Percentiles rank a stretch among this genome's conserved stretches.
These are phyloP conservation scores for Daldinia concentrica DNA, from an alignment of 495 filamentous ascomycete species.

Conservation along the genomic window DNA sequence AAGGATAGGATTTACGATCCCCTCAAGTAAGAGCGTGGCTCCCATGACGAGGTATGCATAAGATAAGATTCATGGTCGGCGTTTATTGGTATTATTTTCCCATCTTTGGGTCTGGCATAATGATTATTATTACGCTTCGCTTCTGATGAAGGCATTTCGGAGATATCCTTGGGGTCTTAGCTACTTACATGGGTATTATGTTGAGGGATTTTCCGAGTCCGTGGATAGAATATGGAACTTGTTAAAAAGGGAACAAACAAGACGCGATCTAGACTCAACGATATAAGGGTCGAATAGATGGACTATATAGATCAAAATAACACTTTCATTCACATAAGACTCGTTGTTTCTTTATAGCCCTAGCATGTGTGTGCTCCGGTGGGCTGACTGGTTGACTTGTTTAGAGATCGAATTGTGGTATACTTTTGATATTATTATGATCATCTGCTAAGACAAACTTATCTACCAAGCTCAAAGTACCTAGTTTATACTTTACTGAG, in stretches of 20 bases:
- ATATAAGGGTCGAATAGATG: slow-evolving; percentile 36
- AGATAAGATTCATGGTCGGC: slow-evolving; percentile 36
- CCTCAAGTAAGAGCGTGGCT: slow-evolving; percentile 38
- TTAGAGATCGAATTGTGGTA: too few relatives aligned
- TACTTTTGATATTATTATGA: too few relatives aligned
- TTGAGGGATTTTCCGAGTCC: slow-evolving; percentile 19
- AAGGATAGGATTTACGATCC: slow-evolving; percentile 85
- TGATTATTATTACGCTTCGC: slow-evolving; percentile 20
- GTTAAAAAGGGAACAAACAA: not conserved
- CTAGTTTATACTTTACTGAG: too few relatives aligned
- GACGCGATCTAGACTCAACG: not conserved
- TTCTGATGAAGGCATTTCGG: slow-evolving; percentile 7
- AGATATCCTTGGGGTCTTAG: slow-evolving; percentile 33
- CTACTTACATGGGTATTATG: slow-evolving; percentile 6
- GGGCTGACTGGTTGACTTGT: too few relatives aligned
- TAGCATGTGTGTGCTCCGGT: too few relatives aligned
- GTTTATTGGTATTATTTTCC: slow-evolving; percentile 26
- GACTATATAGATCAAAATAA: slow-evolving; percentile 33
- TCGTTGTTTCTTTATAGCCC: not conserved
- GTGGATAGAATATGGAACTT: slow-evolving; percentile 14
- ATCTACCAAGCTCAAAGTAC: too few relatives aligned
- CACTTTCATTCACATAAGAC: slow-evolving; percentile 20
- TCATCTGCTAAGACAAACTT: too few relatives aligned
- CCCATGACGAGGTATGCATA: slow-evolving; percentile 28
- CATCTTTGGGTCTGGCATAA: slow-evolving; percentile 15